Evolutionary conservation across 2,329 filamentous ascomycete genomes (phyloP), one percentile per base, ranked within the genome.

Genomic region (Fusarium sp.): DNA sequence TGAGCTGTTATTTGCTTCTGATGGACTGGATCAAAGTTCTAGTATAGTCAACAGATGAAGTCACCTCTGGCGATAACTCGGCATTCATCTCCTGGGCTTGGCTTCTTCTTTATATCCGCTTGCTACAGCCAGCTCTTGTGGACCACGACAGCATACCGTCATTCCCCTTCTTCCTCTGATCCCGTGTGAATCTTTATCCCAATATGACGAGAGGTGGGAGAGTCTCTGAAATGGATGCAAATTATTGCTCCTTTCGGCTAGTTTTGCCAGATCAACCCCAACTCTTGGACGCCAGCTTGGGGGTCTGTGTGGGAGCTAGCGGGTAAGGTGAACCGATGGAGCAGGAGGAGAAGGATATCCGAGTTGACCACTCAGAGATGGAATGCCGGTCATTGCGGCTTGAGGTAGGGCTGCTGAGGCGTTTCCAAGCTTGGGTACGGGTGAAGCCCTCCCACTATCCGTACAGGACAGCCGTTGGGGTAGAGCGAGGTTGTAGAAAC

Each of bases 281-380:
- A 23, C 14, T 8, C 6, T 8, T 10, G 9, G 21, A 17, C 25
- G 25, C 35, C 31, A 4, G 5, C 21, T 29, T 17, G 25, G 25
- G 50, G 46, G 51, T 53, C 51, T 32, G 51, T 53, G 51, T 42
- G 51, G 29, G 29, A 42, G 29, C 9, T 38, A 32, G 17, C 36
- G 45, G 51, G 9, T 2, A 53, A 19, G 31, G 2, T 36, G 4
- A 23, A 23, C 50, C 45, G 46, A 53, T 9, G 15, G n/a, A 25
- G 23, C 23, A 4, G 23, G 13, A 29, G 27, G 27, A 10, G 8
- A 23, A n/a, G 25, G n/a, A 32, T 59, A 58, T 62, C 65, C 65
- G 65, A 68, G 14, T 7, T 25, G 33, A 21, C 65, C 59, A 68
- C 47, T 68, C 23, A 44, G 8, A 32, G 10, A 13, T 2, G 25